A percentile compares a stretch with the other conserved stretches of the same genome.
Evolutionary conservation across 2,329 filamentous ascomycete species (phyloP).

Genomic region (Nemania sp.): DNA sequence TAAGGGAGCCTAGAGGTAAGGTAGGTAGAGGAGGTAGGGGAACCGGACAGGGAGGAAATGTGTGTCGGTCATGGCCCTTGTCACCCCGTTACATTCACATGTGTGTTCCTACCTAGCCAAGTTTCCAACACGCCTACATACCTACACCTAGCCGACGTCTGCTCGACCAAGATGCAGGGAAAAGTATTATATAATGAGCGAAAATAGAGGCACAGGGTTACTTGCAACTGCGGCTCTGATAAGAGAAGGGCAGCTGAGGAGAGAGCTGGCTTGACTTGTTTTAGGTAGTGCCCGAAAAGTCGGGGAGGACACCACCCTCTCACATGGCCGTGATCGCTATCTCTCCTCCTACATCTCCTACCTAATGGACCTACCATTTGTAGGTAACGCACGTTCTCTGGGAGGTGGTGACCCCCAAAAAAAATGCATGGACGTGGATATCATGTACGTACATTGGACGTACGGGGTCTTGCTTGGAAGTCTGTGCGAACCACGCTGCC

Average conservation of each 20-base stretch:
- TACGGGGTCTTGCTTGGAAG: conserved; percentile 20
- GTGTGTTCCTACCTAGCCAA: background rate
- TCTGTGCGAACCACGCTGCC: conserved; percentile 27
- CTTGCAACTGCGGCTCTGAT: conserved; percentile 29
- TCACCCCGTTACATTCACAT: conserved; percentile 15
- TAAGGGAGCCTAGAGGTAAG: background rate
- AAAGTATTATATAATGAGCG: conserved; percentile 14
- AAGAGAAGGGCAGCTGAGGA: conserved; percentile 12
- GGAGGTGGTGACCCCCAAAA: conserved; percentile 27
- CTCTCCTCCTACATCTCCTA: conserved; percentile 2
- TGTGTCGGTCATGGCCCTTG: conserved; percentile 12
- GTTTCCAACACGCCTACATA: no score
- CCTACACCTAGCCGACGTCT: conserved; percentile 4
- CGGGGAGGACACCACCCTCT: conserved; percentile 11
- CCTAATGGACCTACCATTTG: conserved; percentile 20
- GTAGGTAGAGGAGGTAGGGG: background rate
- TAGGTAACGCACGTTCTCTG: conserved; percentile 2
- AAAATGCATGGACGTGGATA: conserved; percentile 25
- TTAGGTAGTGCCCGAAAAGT: conserved; percentile 5
- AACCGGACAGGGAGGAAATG: conserved; percentile 2
- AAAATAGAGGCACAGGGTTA: conserved; percentile 12
- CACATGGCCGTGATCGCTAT: conserved; percentile 18
- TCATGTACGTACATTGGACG: conserved; percentile 23
- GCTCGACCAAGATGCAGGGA: background rate
- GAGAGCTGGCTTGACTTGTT: conserved; percentile 2